These are phyloP conservation scores for Verticillium klebahnii DNA, from an alignment of 2,329 filamentous ascomycete genomes.

Conservation along the genomic window DNA sequence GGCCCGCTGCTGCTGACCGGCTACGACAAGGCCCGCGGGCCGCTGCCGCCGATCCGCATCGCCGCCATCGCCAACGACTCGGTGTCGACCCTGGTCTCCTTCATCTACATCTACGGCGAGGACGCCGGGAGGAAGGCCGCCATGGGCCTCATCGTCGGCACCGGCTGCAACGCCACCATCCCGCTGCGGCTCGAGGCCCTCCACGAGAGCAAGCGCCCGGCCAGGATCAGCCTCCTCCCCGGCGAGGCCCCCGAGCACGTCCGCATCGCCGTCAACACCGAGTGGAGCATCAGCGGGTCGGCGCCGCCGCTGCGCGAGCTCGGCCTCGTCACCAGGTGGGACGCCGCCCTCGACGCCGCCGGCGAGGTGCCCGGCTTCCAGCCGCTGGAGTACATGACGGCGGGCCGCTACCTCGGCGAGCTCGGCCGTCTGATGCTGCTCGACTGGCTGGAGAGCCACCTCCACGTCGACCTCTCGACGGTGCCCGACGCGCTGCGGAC, in stretches of 20 bases:
- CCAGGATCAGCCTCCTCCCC: constrained; percentile 42
- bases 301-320: constrained; percentile 61
- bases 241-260: constrained; percentile 42
- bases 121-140: constrained; percentile 58
- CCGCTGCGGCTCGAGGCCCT: constrained; percentile 61
- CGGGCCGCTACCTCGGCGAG: constrained; percentile 73
- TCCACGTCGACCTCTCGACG: constrained; percentile 32
- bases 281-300: constrained; percentile 77
- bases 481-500: constrained; percentile 52
- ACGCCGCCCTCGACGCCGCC: constrained; percentile 59
- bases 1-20: constrained; percentile 54
- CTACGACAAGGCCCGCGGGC: constrained; percentile 45
- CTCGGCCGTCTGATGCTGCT: constrained; percentile 66
- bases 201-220: constrained; percentile 56
- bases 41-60: constrained; percentile 63
- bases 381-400: constrained; percentile 80
- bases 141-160: constrained; percentile 80
- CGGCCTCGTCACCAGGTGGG: constrained; percentile 66
- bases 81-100: constrained; percentile 72
- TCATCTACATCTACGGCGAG: constrained; percentile 66
- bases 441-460: constrained; percentile 52
- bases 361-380: constrained; percentile 73
- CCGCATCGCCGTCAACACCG: constrained; percentile 76
- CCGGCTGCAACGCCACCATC: constrained; percentile 77
- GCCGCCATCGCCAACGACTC: constrained; percentile 78